Evolutionary conservation across 2,329 filamentous ascomycete species (phyloP).

Genomic region (Paracorniculantispora psalliotae): DNA sequence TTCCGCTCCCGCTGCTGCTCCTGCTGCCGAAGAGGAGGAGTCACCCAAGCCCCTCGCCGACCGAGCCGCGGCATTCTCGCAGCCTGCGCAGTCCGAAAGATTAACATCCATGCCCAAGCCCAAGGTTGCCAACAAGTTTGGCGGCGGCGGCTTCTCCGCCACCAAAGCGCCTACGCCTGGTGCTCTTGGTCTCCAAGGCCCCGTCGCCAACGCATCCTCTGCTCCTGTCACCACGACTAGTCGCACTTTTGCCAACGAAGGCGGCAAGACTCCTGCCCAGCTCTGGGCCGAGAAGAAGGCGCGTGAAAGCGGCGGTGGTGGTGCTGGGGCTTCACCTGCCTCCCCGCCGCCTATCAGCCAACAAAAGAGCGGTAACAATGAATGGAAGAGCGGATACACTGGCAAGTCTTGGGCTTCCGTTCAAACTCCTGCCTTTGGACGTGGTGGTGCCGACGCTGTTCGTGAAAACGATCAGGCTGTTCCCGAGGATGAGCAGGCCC

Average conservation of each 20-base stretch:
- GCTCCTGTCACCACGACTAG: constrained; percentile 72
- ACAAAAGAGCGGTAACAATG: constrained; percentile 65
- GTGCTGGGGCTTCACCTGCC: constrained; percentile 38
- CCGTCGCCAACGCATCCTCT: constrained; percentile 49
- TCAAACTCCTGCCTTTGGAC: constrained; percentile 64
- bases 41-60: constrained; percentile 65
- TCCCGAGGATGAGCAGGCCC: constrained; percentile 29
- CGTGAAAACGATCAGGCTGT: constrained; percentile 61
- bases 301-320: constrained; percentile 56
- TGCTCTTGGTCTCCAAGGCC: constrained; percentile 58
- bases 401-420: constrained; percentile 90
- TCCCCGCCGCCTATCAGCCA: constrained; percentile 51
- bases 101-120: constrained; percentile 88
- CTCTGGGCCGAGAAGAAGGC: constrained; percentile 98
- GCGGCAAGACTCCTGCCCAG: constrained; percentile 94
- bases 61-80: constrained; percentile 66
- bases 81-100: constrained; percentile 61
- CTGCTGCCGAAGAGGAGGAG: too few relatives aligned
- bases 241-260: constrained; percentile 89
- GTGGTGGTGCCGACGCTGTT: constrained; percentile 47
- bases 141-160: constrained; percentile 68
- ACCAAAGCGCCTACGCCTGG: constrained; percentile 84
- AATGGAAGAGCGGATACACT: constrained; percentile 88
- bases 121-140: constrained; percentile 88
- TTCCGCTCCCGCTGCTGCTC: too few relatives aligned